A percentile compares a stretch with the other conserved stretches of the same genome.
Evolutionary conservation across 2,329 filamentous ascomycete genomes (phyloP).

Genomic region (Achaetomium macrosporum): DNA sequence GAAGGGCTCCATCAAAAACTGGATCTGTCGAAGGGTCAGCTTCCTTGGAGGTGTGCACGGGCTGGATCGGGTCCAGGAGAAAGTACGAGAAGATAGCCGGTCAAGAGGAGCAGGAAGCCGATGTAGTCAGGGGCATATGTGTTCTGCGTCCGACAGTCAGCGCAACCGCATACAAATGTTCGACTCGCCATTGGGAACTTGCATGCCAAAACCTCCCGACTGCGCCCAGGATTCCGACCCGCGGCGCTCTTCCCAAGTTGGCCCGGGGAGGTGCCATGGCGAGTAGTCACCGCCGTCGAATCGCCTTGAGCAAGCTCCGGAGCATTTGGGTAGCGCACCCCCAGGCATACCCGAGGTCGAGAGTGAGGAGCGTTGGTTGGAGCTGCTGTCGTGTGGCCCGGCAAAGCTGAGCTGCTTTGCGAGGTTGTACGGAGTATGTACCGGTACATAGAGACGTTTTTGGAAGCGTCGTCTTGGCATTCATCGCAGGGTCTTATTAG

Average conservation of each 20-base stretch:
- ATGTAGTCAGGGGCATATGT: conserved; percentile 88
- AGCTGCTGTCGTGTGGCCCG: neutral
- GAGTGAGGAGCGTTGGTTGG: neutral
- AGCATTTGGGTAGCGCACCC: conserved; percentile 30
- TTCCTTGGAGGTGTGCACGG: neutral
- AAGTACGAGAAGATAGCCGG: conserved; percentile 57
- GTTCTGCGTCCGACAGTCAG: conserved; percentile 42
- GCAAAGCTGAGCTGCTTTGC: neutral
- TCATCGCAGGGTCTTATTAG: no score
- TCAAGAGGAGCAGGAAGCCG: conserved; percentile 65
- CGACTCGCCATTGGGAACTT: conserved; percentile 15
- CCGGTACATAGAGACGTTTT: no score
- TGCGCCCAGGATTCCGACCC: conserved; percentile 26
- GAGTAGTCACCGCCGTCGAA: conserved; percentile 40
- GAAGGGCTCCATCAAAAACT: conserved; percentile 72
- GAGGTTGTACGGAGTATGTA: no score
- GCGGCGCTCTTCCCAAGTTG: conserved; percentile 11
- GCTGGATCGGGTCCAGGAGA: neutral
- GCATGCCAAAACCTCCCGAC: conserved; percentile 45
- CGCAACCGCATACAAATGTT: neutral
- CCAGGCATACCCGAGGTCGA: neutral
- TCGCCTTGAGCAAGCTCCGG: conserved; percentile 31
- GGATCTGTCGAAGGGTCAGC: conserved; percentile 41
- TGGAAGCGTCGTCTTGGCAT: no score
- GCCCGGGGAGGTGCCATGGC: conserved; percentile 34